Percentiles rank a stretch among this genome's conserved stretches.
These are phyloP conservation scores for Pisolithus orientalis DNA, from an alignment of 768 basidiomycete species.

Conservation along the genomic window DNA sequence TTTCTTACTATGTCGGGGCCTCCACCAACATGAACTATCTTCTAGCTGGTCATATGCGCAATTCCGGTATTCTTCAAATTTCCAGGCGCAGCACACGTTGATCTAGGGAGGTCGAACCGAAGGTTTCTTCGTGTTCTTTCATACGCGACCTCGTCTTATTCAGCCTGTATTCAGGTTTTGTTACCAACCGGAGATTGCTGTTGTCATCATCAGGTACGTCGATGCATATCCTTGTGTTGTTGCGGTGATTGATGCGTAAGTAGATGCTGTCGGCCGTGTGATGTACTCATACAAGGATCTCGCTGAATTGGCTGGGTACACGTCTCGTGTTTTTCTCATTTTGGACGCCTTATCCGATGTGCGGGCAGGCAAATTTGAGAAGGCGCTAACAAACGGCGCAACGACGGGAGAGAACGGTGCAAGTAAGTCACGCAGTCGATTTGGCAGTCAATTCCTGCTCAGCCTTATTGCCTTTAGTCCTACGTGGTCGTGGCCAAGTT, in stretches of 20 bases:
- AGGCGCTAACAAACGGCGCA: constrained; percentile 75
- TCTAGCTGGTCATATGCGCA: constrained; percentile 77
- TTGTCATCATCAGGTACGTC: constrained; percentile 76
- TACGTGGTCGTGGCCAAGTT: constrained; percentile 71
- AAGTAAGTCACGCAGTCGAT: constrained; percentile 41
- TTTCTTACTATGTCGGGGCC: not conserved
- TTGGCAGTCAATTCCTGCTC: constrained; percentile 1
- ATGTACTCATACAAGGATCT: constrained; percentile 99
- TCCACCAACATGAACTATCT: constrained; percentile 6
- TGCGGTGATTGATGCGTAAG: not conserved
- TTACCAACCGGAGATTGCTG: constrained; percentile 89
- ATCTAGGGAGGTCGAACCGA: constrained; percentile 88
- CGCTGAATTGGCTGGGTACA: constrained; percentile 93
- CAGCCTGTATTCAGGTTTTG: constrained; percentile 57
- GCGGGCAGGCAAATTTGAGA: constrained; percentile 78
- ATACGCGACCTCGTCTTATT: not conserved
- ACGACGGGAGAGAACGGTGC: constrained; percentile 65
- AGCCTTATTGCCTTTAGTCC: constrained; percentile 40
- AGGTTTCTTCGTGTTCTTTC: constrained; percentile 38
- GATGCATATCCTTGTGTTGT: constrained; percentile 2
- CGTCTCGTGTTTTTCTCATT: constrained; percentile 80
- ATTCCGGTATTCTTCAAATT: constrained; percentile 91
- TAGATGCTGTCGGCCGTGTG: constrained; percentile 90
- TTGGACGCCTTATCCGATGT: constrained; percentile 90
- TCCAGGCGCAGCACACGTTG: constrained; percentile 57